phyloP scores from a whole-genome alignment of 1,284 basidiomycete genomes.

The Xanthoconium separans region DNA sequence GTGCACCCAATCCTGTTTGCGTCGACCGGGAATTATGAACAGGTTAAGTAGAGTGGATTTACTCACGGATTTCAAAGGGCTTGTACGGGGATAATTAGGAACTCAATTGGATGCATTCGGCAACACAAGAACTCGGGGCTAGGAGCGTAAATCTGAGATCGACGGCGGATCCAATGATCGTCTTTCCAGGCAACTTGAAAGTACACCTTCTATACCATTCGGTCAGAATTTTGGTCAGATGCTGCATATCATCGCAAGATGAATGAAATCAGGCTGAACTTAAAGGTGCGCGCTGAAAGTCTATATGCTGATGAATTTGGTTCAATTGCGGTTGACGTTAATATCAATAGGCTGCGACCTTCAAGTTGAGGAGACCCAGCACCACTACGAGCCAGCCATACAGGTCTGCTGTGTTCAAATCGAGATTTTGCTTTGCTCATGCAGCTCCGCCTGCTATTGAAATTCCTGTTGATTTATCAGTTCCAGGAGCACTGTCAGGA shows the following conservation, averaged over 20 bases:
- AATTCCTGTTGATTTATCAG: no score
- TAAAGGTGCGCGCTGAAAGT: background rate
- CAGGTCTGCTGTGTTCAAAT: no score
- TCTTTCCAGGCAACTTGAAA: background rate
- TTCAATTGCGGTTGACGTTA: background rate
- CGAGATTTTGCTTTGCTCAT: no score
- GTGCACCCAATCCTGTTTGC: background rate
- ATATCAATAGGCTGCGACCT: background rate
- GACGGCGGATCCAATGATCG: constrained; percentile 7
- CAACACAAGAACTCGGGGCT: background rate
- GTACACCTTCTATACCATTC: background rate
- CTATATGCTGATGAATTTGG: background rate
- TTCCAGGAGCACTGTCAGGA: no score
- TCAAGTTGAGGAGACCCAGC: background rate
- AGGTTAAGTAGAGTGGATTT: background rate
- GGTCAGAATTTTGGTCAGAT: background rate
- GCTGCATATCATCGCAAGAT: background rate
- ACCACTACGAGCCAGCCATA: no score
- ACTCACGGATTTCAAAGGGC: background rate
- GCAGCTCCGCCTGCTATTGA: no score
- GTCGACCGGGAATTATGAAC: background rate
- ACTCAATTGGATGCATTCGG: background rate
- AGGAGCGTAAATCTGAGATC: constrained; percentile 15
- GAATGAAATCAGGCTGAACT: background rate
- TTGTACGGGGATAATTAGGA: background rate